phyloP scores from a whole-genome alignment of 257 asterid species.

The Przewalskia tangutica region DNA sequence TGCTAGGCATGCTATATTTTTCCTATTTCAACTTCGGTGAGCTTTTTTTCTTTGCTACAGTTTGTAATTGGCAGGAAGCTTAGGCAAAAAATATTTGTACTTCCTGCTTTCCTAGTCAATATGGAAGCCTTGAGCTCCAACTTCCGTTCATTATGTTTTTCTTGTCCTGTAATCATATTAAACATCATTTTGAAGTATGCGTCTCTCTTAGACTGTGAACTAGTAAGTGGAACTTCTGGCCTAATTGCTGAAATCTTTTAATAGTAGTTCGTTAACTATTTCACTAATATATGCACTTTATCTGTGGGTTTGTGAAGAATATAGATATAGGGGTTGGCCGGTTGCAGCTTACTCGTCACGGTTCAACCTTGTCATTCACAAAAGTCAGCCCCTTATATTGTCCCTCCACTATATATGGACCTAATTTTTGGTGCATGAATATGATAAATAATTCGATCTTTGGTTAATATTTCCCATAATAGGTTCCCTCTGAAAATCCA shows the following conservation, averaged over 20 bases:
- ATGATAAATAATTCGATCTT: no score
- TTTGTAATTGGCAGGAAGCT: background rate
- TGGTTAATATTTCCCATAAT: no score
- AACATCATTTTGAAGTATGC: background rate
- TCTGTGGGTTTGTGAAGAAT: background rate
- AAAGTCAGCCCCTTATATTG: no score
- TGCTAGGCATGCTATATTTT: background rate
- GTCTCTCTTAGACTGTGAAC: background rate
- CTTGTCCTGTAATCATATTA: background rate
- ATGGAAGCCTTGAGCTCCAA: background rate
- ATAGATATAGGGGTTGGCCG: background rate
- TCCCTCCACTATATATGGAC: no score
- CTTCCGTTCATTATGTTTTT: background rate
- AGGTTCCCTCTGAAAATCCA: no score
- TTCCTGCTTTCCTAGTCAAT: background rate
- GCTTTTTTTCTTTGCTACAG: background rate
- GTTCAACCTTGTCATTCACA: no score
- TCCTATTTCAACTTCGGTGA: background rate
- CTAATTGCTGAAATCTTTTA: background rate
- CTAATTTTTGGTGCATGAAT: no score
- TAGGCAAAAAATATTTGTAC: background rate
- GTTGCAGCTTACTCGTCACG: no score
- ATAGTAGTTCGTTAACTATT: background rate
- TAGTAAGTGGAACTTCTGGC: background rate
- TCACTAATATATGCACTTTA: background rate